phyloP scores from a whole-genome alignment of 495 filamentous ascomycete species.

The Pyrenula aspistea region DNA sequence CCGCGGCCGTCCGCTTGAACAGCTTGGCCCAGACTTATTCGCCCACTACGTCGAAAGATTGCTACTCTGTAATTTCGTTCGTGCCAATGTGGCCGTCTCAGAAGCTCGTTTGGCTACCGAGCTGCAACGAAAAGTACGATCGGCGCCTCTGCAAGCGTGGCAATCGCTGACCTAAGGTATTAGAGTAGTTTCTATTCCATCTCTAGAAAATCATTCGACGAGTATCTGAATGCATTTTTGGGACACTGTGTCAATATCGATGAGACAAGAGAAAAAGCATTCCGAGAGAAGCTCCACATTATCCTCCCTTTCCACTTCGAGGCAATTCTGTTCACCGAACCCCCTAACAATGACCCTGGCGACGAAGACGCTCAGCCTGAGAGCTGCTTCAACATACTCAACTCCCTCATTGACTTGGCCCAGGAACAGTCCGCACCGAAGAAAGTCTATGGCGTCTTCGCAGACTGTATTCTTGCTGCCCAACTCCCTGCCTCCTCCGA shows the following conservation, averaged over 20 bases:
- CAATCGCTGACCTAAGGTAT: not conserved
- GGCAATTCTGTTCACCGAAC: not conserved
- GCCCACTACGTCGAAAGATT: slow-evolving; percentile 43
- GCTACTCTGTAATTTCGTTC: slow-evolving; percentile 60
- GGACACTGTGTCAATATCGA: not conserved
- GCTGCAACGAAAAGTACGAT: slow-evolving; percentile 32
- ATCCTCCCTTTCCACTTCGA: not conserved
- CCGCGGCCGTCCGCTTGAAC: too few relatives aligned
- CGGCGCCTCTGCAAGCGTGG: not conserved
- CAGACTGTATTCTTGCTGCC: not conserved
- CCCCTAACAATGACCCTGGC: too few relatives aligned
- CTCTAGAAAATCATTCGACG: not conserved
- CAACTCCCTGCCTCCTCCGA: not conserved
- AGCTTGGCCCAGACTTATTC: slow-evolving; percentile 18
- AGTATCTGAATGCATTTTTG: not conserved
- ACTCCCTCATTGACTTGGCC: not conserved
- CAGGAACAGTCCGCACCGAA: not conserved
- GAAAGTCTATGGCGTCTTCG: not conserved
- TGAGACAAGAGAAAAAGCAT: not conserved
- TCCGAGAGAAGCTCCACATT: not conserved
- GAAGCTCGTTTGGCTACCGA: slow-evolving; percentile 55
- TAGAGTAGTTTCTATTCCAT: not conserved
- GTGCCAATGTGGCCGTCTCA: slow-evolving; percentile 42
- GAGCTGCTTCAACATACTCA: not conserved
- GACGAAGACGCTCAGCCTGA: not conserved